Base-by-base conservation (phyloP, 345 rosid genomes). In the Acer negundo region DNA sequence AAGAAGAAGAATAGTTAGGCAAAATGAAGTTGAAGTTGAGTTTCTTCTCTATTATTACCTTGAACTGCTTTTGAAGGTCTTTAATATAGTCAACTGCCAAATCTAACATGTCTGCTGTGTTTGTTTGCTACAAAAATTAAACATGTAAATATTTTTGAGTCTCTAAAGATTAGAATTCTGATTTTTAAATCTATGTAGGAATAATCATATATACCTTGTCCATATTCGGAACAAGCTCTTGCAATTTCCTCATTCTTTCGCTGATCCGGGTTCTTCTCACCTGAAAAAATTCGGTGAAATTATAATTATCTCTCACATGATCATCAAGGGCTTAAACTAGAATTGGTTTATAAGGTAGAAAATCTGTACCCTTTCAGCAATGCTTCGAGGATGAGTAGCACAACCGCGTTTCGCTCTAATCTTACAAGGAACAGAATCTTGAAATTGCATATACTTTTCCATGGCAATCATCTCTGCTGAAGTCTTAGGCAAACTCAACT, bases 371-470 rank as follows among this genome's bases (percentile, higher is more conserved):
- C 99, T 82, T 82, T 96, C 99, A 15, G 99, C 99, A 17, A 96
- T 92, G 83, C 99, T 96, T 81, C 99, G 90, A 83, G 99, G 99
- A 86, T 96, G 99, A 77, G 99, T 96, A 42, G 99, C 99, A 40
- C 95, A 94, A n/a, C 99, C 99, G 22, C 99, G 94, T 86, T 96
- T 96, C 23, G 99, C 99, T 84, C 99, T 83, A 61, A 89, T 83
- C 80, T 94, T 96, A 84, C 97, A 96, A 64, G 99, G 99, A 78
- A 92, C 97, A 16, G 98, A 88, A 77, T 92, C 99, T 84, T 91
- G 99, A 26, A 89, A 85, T 44, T 86, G 91, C 67, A 90, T 83
- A 72, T 84, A 87, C 79, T 89, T 95, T 73, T 93, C 99, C 80
- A 87, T 69, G 23, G 93, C 78, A 82, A 49, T 86, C 91, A 89